A percentile compares a stretch with the other conserved stretches of the same genome.
Conservation (phyloP, 768 basidiomycete species). For the Mycena leptocephala region DNA sequence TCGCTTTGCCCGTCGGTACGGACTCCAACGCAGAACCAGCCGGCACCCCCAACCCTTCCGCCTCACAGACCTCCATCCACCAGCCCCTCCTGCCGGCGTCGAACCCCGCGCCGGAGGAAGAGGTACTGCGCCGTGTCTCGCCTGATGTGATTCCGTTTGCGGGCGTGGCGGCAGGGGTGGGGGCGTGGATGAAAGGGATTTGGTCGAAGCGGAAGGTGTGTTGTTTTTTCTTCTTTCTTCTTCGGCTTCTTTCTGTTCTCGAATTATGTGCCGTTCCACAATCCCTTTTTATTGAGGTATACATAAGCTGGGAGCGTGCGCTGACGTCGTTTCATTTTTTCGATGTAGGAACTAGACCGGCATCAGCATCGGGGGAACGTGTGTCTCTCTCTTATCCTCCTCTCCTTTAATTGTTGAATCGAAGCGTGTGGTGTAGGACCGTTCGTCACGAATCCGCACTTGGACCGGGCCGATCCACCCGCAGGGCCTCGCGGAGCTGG, state of each 20-base stretch:
- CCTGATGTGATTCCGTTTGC: constrained; percentile 59
- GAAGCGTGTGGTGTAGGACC: neutral
- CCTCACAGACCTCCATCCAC: constrained; percentile 32
- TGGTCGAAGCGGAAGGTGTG: no score
- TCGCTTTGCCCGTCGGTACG: no score
- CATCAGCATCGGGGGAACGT: constrained; percentile 3
- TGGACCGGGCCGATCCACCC: constrained; percentile 58
- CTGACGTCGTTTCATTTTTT: no score
- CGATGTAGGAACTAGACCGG: neutral
- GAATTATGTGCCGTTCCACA: no score
- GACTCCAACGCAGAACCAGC: neutral
- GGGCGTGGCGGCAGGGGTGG: constrained; percentile 41
- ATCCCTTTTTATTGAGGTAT: no score
- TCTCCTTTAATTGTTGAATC: no score
- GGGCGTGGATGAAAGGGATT: constrained; percentile 32
- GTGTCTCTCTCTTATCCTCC: no score
- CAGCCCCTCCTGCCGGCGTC: constrained; percentile 61
- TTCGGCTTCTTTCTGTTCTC: no score
- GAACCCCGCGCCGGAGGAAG: constrained; percentile 46
- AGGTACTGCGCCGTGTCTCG: constrained; percentile 43
- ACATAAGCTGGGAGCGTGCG: no score
- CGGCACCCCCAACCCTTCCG: neutral
- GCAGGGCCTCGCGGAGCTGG: constrained; percentile 30
- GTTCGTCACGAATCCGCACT: constrained; percentile 40
- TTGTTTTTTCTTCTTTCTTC: no score